Evolutionary conservation across 345 rosid genomes (phyloP), one percentile per base, ranked within the genome.

Genomic region (Eucalyptus sideroxylon): DNA sequence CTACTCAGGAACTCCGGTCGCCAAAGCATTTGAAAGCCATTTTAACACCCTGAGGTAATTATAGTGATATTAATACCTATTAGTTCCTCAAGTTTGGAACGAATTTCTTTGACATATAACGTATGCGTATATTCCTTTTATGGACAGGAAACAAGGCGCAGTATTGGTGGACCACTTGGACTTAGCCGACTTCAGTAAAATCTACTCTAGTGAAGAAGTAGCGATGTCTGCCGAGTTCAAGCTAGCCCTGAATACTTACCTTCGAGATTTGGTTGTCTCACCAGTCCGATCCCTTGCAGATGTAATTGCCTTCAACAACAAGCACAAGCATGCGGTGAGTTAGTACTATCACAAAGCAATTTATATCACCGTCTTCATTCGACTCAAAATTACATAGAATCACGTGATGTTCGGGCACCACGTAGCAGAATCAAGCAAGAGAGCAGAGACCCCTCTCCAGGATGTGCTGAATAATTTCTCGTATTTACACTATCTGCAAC

Each of bases 251-350:
- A 95, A 96, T 90, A 55, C 90, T 47, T 97, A 95, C 89, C 93
- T 96, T 19, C 50, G 67, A 88, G 91, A 86, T 45, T 91, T 96
- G 16, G 89, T 90, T 44, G 44, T 90, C 50, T 95, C 96, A 87
- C 96, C 94, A 3, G 97, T 95, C 37, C 89, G 95, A 82, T 92
- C 95, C 67, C 90, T 96, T 82, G 95, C 94, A 16, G 96, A 95
- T n/a, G 90, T 93, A 80, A 95, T 96, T 59, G 93, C 94, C 11
- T 95, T 91, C 93, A 95, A 96, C 90, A 50, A 91, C 5, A 91
- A 93, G 82, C 92, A 92, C 77, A 45, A 93, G 19, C 90, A 94
- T 16, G 23, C 89, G 94, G 98, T 92, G 62, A 87, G 91, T 40
- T 53, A 31, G 42, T 27, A 82, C 24, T 8, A 37, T 59, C 85